Evolutionary conservation across 2,329 filamentous ascomycete genomes (phyloP).

Genomic region (Setomelanomma holmii): DNA sequence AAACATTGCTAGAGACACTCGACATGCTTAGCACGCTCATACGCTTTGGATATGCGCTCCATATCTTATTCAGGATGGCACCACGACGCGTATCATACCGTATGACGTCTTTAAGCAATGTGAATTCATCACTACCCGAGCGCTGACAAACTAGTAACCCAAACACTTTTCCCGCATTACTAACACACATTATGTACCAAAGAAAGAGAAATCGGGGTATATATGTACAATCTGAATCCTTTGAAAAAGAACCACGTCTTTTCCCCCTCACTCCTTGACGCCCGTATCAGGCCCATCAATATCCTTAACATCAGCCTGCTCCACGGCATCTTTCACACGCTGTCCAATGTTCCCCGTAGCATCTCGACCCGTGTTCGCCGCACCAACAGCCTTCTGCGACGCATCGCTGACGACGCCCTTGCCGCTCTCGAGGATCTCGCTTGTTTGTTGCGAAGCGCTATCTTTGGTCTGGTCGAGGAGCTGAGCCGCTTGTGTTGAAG

Average conservation of each 20-base stretch:
- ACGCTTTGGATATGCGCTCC: no score
- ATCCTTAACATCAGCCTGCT: constrained; percentile 22
- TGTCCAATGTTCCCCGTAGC: constrained; percentile 10
- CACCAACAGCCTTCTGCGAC: constrained; percentile 14
- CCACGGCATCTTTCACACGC: constrained; percentile 26
- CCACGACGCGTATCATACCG: no score
- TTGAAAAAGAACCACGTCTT: background rate
- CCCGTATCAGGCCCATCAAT: constrained; percentile 22
- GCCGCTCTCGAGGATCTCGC: constrained; percentile 31
- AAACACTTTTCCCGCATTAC: no score
- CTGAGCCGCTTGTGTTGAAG: constrained; percentile 14
- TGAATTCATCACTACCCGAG: no score
- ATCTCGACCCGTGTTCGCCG: constrained; percentile 27
- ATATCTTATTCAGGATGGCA: no score
- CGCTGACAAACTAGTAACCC: no score
- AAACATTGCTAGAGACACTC: no score
- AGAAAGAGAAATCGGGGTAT: constrained; percentile 5
- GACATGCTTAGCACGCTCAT: no score
- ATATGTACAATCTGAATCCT: constrained; percentile 31
- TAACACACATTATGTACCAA: no score
- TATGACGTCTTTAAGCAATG: no score
- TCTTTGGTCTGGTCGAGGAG: constrained; percentile 4
- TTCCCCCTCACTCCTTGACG: constrained; percentile 17
- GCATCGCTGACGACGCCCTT: constrained; percentile 21
- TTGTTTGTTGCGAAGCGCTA: constrained; percentile 19